These are phyloP conservation scores for Boletellus sp. DNA, from an alignment of 768 basidiomycete genomes.

Conservation along the genomic window DNA sequence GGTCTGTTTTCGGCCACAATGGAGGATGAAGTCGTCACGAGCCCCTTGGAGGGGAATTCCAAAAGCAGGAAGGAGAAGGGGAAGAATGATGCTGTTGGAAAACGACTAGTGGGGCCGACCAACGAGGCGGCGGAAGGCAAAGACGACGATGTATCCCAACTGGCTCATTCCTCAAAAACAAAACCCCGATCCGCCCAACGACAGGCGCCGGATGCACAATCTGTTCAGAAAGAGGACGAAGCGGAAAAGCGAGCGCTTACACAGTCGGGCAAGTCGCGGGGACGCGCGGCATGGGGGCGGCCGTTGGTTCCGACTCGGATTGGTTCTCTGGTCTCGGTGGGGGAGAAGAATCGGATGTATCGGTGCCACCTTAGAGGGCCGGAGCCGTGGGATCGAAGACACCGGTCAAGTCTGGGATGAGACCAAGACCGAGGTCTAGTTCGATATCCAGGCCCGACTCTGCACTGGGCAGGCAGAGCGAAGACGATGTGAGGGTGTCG, in stretches of 20 bases:
- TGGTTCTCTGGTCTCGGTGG: background rate
- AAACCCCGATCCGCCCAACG: constrained; percentile 1
- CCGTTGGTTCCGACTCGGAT: constrained; percentile 1
- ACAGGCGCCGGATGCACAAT: background rate
- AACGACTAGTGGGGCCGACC: background rate
- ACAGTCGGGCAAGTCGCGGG: background rate
- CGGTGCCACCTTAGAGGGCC: constrained; percentile 11
- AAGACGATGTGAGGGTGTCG: background rate
- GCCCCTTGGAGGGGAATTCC: background rate
- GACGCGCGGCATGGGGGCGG: background rate
- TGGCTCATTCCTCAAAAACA: background rate
- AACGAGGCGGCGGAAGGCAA: background rate
- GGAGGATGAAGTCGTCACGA: background rate
- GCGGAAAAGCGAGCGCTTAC: background rate
- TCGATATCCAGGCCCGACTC: constrained; percentile 5
- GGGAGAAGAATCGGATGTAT: constrained; percentile 1
- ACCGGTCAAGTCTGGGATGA: constrained; percentile 28
- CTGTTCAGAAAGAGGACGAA: background rate
- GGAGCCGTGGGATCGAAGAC: constrained; percentile 6
- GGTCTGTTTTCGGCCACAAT: background rate
- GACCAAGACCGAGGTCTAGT: constrained; percentile 17
- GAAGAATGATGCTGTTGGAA: background rate
- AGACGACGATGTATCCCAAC: background rate
- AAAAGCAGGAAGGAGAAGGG: background rate
- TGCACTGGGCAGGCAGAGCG: background rate